A percentile compares a stretch with the other conserved stretches of the same genome.
These are phyloP conservation scores for Micromonas pusilla DNA, from an alignment of 139 green algal species.

Conservation along the genomic window DNA sequence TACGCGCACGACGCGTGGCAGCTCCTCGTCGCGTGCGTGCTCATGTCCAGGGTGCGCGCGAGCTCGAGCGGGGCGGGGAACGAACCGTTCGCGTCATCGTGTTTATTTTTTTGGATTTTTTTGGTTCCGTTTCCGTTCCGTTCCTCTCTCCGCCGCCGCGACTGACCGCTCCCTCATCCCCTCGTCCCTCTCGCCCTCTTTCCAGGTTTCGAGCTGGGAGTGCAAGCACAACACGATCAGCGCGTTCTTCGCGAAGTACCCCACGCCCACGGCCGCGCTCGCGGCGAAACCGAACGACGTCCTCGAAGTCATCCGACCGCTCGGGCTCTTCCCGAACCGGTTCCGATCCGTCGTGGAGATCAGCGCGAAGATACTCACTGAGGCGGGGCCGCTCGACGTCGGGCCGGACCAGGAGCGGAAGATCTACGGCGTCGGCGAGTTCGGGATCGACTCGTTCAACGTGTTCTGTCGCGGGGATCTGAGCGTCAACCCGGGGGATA, in stretches of 20 bases:
- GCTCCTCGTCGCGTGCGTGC: conserved; percentile 28
- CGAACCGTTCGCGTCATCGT: too few relatives aligned
- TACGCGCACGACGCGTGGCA: conserved; percentile 37
- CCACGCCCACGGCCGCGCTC: conserved; percentile 25
- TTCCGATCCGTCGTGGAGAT: conserved; percentile 25
- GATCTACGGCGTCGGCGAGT: conserved; percentile 35
- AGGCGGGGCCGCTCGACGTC: conserved; percentile 11
- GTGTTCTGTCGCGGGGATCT: conserved; percentile 31
- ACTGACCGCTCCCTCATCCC: not conserved
- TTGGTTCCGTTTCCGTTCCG: not conserved
- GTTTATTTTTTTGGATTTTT: not conserved
- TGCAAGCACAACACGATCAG: conserved; percentile 30
- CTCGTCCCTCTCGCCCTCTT: not conserved
- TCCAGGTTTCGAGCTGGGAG: conserved; percentile 13
- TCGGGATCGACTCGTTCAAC: conserved; percentile 32
- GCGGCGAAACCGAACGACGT: conserved; percentile 1
- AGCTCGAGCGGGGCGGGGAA: too few relatives aligned
- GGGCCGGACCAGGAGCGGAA: conserved; percentile 3
- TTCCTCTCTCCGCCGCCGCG: too few relatives aligned
- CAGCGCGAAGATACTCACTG: conserved; percentile 13
- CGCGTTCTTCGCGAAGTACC: conserved; percentile 33
- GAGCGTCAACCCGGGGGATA: not conserved
- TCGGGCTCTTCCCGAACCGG: conserved; percentile 32
- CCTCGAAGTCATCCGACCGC: conserved; percentile 24
- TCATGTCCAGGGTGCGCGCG: conserved; percentile 34